A percentile compares a stretch with the other conserved stretches of the same genome.
These are phyloP conservation scores for Pseudopyrenochaeta lycopersici DNA, from an alignment of 2,329 filamentous ascomycete genomes.

Conservation along the genomic window DNA sequence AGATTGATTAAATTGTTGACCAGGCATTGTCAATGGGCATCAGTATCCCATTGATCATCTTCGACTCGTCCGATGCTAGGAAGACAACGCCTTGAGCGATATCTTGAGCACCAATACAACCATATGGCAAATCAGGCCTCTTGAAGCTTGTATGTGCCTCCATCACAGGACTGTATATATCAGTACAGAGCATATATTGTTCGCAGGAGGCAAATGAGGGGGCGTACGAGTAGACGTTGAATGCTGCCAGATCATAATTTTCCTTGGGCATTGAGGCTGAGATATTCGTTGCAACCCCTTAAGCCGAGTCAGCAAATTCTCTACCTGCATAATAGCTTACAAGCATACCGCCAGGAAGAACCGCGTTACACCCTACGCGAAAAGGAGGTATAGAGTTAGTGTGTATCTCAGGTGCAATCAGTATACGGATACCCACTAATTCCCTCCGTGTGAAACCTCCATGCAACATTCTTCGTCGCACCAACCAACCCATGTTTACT, in stretches of 20 bases:
- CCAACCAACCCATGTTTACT: conserved; percentile 57
- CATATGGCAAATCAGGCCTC: neutral
- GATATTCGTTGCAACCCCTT: conserved; percentile 27
- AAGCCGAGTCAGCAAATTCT: neutral
- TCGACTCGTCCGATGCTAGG: conserved; percentile 27
- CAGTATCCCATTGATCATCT: conserved; percentile 26
- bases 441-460: conserved; percentile 55
- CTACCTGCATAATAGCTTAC: neutral
- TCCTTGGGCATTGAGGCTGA: conserved; percentile 17
- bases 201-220: neutral
- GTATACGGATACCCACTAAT: conserved; percentile 33
- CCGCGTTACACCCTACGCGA: conserved; percentile 52
- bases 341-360: conserved; percentile 51
- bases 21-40: conserved; percentile 34
- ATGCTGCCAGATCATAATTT: conserved; percentile 13
- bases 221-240: conserved; percentile 16
- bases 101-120: conserved; percentile 16
- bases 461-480: conserved; percentile 59
- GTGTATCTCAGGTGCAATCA: too few species aligned
- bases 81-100: conserved; percentile 29
- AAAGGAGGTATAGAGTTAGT: too few species aligned
- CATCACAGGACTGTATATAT: conserved; percentile 11
- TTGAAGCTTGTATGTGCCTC: neutral
- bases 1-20: conserved; percentile 20
- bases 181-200: neutral